Evolutionary conservation across 768 basidiomycete species (phyloP).

Genomic region (Sarcodon aspratus): DNA sequence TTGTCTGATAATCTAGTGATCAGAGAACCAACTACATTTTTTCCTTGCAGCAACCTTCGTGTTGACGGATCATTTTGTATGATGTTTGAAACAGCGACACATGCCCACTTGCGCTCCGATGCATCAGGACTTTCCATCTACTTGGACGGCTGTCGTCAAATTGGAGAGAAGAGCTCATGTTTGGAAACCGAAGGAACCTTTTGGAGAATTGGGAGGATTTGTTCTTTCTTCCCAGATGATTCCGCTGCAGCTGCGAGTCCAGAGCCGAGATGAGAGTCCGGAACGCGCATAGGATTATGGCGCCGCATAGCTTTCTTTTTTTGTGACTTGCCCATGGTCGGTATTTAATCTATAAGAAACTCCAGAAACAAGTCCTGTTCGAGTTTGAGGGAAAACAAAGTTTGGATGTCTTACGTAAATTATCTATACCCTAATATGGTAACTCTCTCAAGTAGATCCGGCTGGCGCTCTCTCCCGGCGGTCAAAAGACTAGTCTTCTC

Average conservation of each 20-base stretch:
- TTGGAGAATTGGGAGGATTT: conserved; percentile 79
- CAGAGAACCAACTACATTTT: conserved; percentile 79
- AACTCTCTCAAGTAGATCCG: no score
- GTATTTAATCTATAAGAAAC: no score
- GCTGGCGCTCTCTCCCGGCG: no score
- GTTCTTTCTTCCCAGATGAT: conserved; percentile 64
- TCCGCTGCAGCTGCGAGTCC: conserved; percentile 69
- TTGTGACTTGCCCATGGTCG: conserved; percentile 83
- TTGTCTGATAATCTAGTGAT: conserved; percentile 82
- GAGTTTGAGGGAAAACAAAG: no score
- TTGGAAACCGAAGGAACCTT: conserved; percentile 42
- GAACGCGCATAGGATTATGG: conserved; percentile 90
- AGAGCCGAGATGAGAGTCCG: conserved; percentile 81
- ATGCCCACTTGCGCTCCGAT: conserved; percentile 87
- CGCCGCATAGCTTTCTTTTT: conserved; percentile 78
- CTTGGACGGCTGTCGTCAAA: no score
- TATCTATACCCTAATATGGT: no score
- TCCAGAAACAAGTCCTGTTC: no score
- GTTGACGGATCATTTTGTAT: conserved; percentile 95
- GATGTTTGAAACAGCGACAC: conserved; percentile 90
- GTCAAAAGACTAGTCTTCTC: no score
- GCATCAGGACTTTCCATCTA: conserved; percentile 72
- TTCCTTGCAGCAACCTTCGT: conserved; percentile 77
- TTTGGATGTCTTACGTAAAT: no score
- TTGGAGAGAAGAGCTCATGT: no score